Conservation (phyloP, 345 rosid genomes). For the Hypericum androsaemum region DNA sequence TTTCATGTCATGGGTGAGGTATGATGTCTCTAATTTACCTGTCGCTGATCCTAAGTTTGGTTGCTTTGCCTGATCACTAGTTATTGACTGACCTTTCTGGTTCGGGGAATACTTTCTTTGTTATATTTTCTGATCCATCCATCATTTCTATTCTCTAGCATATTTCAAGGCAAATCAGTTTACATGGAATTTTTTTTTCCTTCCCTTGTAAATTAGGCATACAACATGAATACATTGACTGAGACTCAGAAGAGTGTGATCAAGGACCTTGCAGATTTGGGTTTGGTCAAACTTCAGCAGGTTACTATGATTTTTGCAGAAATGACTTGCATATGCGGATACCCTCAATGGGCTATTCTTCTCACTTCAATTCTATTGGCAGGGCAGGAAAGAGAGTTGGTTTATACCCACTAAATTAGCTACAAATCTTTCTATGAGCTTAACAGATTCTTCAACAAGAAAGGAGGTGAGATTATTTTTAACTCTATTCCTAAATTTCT, state of each 20-base stretch:
- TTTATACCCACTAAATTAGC: conserved; percentile 90
- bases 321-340: conserved; percentile 1
- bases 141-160: too few species aligned
- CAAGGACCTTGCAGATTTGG: conserved; percentile 92
- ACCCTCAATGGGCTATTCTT: conserved; percentile 1
- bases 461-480: conserved; percentile 51
- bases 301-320: conserved; percentile 23
- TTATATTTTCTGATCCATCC: conserved; percentile 3
- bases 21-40: conserved; percentile 6
- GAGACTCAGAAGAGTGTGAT: conserved; percentile 55
- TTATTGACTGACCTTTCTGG: background rate
- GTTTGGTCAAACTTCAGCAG: conserved; percentile 95
- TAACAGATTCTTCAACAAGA: conserved; percentile 75
- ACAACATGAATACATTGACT: conserved; percentile 71
- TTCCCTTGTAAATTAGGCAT: conserved; percentile 43
- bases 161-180: background rate
- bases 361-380: conserved; percentile 14
- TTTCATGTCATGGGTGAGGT: conserved; percentile 92
- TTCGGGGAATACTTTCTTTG: background rate
- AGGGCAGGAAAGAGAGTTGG: conserved; percentile 97
- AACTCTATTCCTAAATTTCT: background rate
- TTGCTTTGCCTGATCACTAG: background rate
- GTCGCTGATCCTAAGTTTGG: background rate
- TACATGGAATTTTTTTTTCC: background rate
- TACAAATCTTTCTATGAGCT: conserved; percentile 80